Percentiles rank a stretch among this genome's conserved stretches.
phyloP scores from a whole-genome alignment of 371 early-diverging fungal genomes.

The Blastocladiella emersonii region DNA sequence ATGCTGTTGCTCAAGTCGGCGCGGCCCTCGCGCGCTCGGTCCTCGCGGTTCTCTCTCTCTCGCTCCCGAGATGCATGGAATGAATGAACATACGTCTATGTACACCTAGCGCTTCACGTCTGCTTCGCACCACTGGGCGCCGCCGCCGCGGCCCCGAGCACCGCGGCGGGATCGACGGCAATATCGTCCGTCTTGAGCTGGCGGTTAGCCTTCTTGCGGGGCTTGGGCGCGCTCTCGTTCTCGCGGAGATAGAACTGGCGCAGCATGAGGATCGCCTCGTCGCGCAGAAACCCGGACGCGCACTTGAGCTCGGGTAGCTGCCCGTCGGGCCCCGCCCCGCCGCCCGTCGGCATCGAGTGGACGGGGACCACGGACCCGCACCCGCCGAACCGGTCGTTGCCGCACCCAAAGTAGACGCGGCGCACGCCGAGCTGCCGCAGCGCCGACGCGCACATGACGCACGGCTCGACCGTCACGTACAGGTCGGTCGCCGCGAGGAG shows the following conservation, averaged over 20 bases:
- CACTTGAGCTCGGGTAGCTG: background rate
- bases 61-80: no score
- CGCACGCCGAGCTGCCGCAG: conserved; percentile 60
- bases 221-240: conserved; percentile 71
- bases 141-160: no score
- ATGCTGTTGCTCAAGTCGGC: no score
- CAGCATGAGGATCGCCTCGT: conserved; percentile 73
- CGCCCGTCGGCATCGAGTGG: conserved; percentile 35
- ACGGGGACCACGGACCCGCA: conserved; percentile 73
- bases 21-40: no score
- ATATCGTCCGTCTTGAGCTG: conserved; percentile 47
- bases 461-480: conserved; percentile 98
- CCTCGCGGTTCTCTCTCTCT: no score
- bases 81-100: no score
- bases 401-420: conserved; percentile 74
- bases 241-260: conserved; percentile 82
- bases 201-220: conserved; percentile 68
- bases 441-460: conserved; percentile 96
- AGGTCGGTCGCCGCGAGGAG: conserved; percentile 25
- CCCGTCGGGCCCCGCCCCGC: conserved; percentile 6
- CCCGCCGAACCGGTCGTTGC: conserved; percentile 93
- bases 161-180: no score
- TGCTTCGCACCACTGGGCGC: no score
- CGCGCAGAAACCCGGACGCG: conserved; percentile 43
- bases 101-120: no score